These are phyloP conservation scores for Rhinocladiella mackenziei DNA, from an alignment of 2,329 filamentous ascomycete species.

Conservation along the genomic window DNA sequence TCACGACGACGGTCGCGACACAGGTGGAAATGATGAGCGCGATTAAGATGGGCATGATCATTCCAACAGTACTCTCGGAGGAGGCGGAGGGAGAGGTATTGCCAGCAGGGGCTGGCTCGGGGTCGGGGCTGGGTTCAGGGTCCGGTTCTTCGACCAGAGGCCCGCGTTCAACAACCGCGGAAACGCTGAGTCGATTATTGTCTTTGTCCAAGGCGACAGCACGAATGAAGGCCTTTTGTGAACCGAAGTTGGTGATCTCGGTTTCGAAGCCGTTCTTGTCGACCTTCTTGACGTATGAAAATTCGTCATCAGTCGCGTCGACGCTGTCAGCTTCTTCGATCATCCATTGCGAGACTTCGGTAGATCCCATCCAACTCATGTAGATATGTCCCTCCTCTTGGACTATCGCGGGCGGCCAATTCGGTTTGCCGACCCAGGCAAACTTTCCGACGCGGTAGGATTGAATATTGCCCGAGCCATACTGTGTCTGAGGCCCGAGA, in stretches of 20 bases:
- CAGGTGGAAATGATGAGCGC: too few relatives aligned
- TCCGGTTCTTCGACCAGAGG: too few relatives aligned
- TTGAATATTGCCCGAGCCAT: slow-evolving; percentile 38
- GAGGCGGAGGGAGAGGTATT: too few relatives aligned
- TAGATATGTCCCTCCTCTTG: slow-evolving; percentile 41
- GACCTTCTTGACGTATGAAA: slow-evolving; percentile 4
- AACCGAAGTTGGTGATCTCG: background rate
- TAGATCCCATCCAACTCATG: slow-evolving; percentile 46
- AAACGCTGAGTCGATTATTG: too few relatives aligned
- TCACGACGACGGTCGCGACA: too few relatives aligned
- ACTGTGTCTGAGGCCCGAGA: slow-evolving; percentile 38
- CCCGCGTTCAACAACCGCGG: too few relatives aligned
- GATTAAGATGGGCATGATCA: too few relatives aligned
- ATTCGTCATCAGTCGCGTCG: background rate
- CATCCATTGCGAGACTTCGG: slow-evolving; percentile 32
- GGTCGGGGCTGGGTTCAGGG: too few relatives aligned
- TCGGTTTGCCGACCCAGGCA: slow-evolving; percentile 51
- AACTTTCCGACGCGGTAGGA: slow-evolving; percentile 53
- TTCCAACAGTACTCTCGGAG: too few relatives aligned
- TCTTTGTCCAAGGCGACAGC: background rate
- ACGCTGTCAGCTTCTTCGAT: slow-evolving; percentile 2
- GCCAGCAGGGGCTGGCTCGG: too few relatives aligned
- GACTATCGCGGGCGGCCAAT: slow-evolving; percentile 1
- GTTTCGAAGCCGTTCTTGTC: slow-evolving; percentile 12
- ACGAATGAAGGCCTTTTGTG: background rate